These are phyloP conservation scores for Claviceps africana DNA, from an alignment of 2,329 filamentous ascomycete genomes.

Conservation along the genomic window DNA sequence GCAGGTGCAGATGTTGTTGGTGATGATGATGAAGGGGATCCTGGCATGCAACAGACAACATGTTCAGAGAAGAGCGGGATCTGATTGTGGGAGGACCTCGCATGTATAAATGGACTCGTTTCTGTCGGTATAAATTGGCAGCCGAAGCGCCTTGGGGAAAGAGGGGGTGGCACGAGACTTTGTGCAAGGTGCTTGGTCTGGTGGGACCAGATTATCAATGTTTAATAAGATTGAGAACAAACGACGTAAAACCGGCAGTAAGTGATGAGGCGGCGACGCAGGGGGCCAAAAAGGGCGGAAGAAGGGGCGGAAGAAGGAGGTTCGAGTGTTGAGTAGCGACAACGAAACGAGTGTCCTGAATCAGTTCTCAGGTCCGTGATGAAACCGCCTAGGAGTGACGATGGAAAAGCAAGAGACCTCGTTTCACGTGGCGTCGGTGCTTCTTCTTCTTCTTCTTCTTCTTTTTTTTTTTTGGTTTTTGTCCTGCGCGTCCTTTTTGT, in stretches of 20 bases:
- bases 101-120: constrained; percentile 9
- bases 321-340: neutral
- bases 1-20: constrained; percentile 2
- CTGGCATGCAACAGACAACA: constrained; percentile 12
- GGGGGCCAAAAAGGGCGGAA: too few relatives aligned
- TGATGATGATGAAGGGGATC: constrained; percentile 7
- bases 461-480: neutral
- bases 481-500: neutral
- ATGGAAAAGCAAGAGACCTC: neutral
- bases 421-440: neutral
- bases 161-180: neutral
- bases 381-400: neutral
- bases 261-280: neutral
- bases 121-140: neutral
- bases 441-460: neutral
- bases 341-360: neutral
- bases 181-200: neutral
- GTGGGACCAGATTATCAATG: neutral
- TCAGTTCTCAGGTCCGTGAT: neutral
- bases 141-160: too few relatives aligned
- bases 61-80: constrained; percentile 1
- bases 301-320: neutral
- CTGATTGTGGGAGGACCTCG: constrained; percentile 4
- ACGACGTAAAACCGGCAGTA: neutral
- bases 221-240: neutral